Percentiles rank a stretch among this genome's conserved stretches.
phyloP scores from a whole-genome alignment of 2,329 filamentous ascomycete species.

The Monosporascus sp. region DNA sequence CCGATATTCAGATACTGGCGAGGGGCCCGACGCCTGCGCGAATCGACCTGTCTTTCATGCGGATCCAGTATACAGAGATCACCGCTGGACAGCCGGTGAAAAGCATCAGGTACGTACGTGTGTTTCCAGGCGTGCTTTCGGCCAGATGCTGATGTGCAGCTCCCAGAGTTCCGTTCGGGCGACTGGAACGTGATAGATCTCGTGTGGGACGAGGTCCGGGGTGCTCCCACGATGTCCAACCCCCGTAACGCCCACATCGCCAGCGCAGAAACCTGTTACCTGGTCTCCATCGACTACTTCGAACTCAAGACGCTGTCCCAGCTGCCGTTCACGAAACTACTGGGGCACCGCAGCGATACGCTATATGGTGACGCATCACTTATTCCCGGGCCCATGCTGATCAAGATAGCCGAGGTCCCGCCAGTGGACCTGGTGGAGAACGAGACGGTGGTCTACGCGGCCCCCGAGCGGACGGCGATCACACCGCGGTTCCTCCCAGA shows the following conservation, averaged over 20 bases:
- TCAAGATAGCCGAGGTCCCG: background rate
- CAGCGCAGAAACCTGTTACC: background rate
- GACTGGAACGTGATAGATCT: background rate
- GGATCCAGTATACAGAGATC: background rate
- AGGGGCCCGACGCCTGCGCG: no score
- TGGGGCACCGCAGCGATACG: background rate
- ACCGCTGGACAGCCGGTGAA: background rate
- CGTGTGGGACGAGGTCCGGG: background rate
- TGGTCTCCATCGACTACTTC: background rate
- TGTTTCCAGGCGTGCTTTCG: background rate
- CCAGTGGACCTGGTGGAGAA: background rate
- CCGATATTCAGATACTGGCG: no score
- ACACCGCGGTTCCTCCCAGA: background rate
- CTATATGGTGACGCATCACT: background rate
- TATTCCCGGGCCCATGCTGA: background rate
- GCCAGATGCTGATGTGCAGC: background rate
- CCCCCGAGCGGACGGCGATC: background rate
- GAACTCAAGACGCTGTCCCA: background rate
- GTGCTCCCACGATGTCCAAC: no score
- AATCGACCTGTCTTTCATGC: background rate
- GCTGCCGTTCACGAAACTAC: background rate
- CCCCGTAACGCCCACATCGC: background rate
- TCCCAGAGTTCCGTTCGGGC: background rate
- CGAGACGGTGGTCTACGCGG: background rate
- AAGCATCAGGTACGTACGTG: background rate